Evolutionary conservation across 2,329 filamentous ascomycete genomes (phyloP).

Genomic region (Clarireedia hainanense): DNA sequence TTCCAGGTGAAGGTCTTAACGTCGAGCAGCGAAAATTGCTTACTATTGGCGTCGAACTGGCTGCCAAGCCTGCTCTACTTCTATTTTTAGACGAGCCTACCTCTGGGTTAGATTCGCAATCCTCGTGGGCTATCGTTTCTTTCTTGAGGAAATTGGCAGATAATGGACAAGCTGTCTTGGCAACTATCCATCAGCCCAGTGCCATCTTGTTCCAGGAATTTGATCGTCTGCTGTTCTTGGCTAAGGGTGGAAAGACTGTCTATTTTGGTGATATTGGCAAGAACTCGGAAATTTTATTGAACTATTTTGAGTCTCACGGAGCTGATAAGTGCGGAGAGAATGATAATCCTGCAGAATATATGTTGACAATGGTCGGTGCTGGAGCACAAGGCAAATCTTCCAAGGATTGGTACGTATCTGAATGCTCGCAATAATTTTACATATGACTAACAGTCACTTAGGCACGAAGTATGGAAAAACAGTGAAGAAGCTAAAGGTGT

Average conservation of each 20-base stretch:
- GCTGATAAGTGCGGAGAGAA: slow-evolving; percentile 56
- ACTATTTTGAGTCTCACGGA: slow-evolving; percentile 70
- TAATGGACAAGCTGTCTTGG: slow-evolving; percentile 83
- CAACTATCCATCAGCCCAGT: slow-evolving; percentile 92
- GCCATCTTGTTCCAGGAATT: slow-evolving; percentile 92
- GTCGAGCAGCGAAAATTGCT: slow-evolving; percentile 66
- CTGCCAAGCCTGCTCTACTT: slow-evolving; percentile 80
- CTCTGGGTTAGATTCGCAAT: slow-evolving; percentile 88
- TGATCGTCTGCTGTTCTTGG: slow-evolving; percentile 70
- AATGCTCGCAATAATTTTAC: no score
- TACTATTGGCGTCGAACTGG: slow-evolving; percentile 93
- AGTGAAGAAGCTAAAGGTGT: slow-evolving; percentile 28
- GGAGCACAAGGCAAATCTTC: slow-evolving; percentile 53
- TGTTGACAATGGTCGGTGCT: slow-evolving; percentile 44
- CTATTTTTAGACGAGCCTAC: slow-evolving; percentile 94
- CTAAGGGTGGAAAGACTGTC: slow-evolving; percentile 68
- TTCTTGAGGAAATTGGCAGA: slow-evolving; percentile 85
- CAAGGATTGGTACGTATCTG: slow-evolving; percentile 41
- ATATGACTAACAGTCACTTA: not conserved
- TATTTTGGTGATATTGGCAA: slow-evolving; percentile 74
- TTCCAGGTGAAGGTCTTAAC: slow-evolving; percentile 79
- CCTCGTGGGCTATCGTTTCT: slow-evolving; percentile 85
- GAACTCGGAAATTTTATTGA: slow-evolving; percentile 28
- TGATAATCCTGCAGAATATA: slow-evolving; percentile 70
- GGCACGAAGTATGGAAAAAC: slow-evolving; percentile 33